Base-by-base conservation (phyloP, 306 rosid genomes). In the Prunus armeniaca region DNA sequence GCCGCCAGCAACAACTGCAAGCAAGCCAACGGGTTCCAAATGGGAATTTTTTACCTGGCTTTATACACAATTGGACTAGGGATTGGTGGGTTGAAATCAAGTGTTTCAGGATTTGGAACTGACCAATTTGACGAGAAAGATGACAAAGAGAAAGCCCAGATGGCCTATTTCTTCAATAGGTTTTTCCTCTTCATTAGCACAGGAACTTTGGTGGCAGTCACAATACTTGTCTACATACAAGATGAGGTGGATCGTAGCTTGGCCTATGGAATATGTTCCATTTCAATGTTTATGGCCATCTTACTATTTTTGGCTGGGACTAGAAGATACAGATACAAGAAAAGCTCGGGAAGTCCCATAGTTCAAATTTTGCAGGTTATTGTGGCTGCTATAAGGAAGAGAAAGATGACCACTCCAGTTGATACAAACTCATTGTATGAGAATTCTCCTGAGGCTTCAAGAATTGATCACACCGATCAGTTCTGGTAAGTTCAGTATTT, bases 31-130 rank as follows among this genome's bases (percentile, higher is more conserved):
- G 89, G 90, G 56, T 84, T 89, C 57, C 98, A 94, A 79, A 89
- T 92, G 96, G 96, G 95, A 68, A 83, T 92, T 54, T 71, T 94
- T 10, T 92, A 86, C 89, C 7, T 87, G 63, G 91, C 93, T 43
- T 78, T 94, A 28, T 94, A 88, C 73, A 82, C 90, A 22, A 84
- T 90, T 73, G 96, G 96, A 27, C 82, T 94, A 28, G 98, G 97
- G 57, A 92, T 90, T 0, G 97, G 98, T 6, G 98, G 98, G 65
- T 81, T 92, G 9, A 94, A 94, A 73, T 94, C 98, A n/a, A 94
- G 98, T 71, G 87, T 92, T 52, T 94, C 97, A 2, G 98, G 98
- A 20, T 94, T 94, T 63, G 98, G 98, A 12, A 86, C 91, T 0
- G 98, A 94, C 72, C 97, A 94, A 65, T 94, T 94, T 43, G 96